These are phyloP conservation scores for Microcyclospora tardicrescens DNA, from an alignment of 2,329 filamentous ascomycete species.

Conservation along the genomic window DNA sequence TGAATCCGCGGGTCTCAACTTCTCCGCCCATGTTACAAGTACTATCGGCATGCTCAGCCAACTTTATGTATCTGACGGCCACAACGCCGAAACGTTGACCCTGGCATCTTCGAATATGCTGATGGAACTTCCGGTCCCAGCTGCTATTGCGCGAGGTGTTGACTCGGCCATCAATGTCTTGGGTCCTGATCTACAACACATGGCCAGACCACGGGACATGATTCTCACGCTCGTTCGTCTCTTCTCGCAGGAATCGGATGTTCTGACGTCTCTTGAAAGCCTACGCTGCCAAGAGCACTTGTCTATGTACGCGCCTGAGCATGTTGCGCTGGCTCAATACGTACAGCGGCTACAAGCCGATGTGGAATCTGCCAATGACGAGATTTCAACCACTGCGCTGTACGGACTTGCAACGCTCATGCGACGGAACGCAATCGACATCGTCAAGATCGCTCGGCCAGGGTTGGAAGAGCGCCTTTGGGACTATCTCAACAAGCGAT, in stretches of 20 bases:
- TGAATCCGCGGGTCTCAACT: slow-evolving; percentile 84
- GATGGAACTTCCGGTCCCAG: slow-evolving; percentile 66
- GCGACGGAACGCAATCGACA: slow-evolving; percentile 77
- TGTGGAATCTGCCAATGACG: slow-evolving; percentile 53
- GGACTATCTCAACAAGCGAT: slow-evolving; percentile 69
- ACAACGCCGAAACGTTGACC: slow-evolving; percentile 71
- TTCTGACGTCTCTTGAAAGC: slow-evolving; percentile 60
- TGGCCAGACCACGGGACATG: slow-evolving; percentile 79
- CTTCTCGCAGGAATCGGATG: slow-evolving; percentile 57
- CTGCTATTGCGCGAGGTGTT: slow-evolving; percentile 74
- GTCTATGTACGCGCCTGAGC: slow-evolving; percentile 77
- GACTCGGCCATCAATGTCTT: slow-evolving; percentile 96
- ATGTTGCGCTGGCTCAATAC: slow-evolving; percentile 74
- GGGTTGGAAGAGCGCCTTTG: slow-evolving; percentile 85
- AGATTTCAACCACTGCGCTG: slow-evolving; percentile 63
- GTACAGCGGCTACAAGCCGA: slow-evolving; percentile 70
- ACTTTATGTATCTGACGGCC: slow-evolving; percentile 79
- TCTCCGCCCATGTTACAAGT: slow-evolving; percentile 78
- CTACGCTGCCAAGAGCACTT: slow-evolving; percentile 80
- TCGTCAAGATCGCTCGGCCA: slow-evolving; percentile 59
- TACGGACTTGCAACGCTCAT: slow-evolving; percentile 89
- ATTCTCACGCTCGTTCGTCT: slow-evolving; percentile 76
- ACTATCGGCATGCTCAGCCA: slow-evolving; percentile 90
- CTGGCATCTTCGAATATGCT: slow-evolving; percentile 82
- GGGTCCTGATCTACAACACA: slow-evolving; percentile 86